These are phyloP conservation scores for Paramecium octaurelia DNA, from an alignment of 73 alveolate genomes.

Conservation along the genomic window DNA sequence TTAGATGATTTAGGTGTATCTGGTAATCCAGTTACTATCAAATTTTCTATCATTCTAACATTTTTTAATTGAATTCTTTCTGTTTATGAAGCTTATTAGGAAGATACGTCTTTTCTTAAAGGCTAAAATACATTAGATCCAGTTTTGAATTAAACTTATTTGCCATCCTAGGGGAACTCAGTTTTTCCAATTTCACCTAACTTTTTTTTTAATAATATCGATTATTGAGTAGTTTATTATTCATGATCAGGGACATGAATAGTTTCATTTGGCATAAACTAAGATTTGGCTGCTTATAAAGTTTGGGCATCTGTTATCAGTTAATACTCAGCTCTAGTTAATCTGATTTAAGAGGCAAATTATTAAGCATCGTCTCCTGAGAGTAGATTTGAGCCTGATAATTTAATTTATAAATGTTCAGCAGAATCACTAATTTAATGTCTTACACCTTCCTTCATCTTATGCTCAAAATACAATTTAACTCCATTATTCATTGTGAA, in stretches of 20 bases:
- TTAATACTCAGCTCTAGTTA: slow-evolving; percentile 23
- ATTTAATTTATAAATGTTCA: neutral
- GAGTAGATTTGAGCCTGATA: slow-evolving; percentile 2
- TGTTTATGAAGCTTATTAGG: neutral
- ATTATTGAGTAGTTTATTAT: neutral
- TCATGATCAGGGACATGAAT: neutral
- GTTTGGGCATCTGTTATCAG: neutral
- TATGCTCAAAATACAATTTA: neutral
- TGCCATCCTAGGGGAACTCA: neutral
- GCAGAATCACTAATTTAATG: slow-evolving; percentile 38
- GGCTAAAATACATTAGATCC: neutral
- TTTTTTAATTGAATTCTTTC: slow-evolving; percentile 11
- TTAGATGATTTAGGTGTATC: neutral
- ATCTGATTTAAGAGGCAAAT: neutral
- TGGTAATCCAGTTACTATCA: neutral
- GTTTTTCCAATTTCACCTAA: neutral
- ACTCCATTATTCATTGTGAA: slow-evolving; percentile 44
- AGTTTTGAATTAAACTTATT: neutral
- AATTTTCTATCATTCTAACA: slow-evolving; percentile 4
- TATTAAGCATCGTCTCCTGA: slow-evolving; percentile 19
- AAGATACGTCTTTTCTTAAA: neutral
- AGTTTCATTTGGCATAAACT: neutral
- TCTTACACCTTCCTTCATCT: neutral
- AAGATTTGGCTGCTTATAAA: neutral
- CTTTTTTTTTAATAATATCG: neutral